Evolutionary conservation across 257 asterid genomes (phyloP).

Genomic region (Asclepias syriaca): DNA sequence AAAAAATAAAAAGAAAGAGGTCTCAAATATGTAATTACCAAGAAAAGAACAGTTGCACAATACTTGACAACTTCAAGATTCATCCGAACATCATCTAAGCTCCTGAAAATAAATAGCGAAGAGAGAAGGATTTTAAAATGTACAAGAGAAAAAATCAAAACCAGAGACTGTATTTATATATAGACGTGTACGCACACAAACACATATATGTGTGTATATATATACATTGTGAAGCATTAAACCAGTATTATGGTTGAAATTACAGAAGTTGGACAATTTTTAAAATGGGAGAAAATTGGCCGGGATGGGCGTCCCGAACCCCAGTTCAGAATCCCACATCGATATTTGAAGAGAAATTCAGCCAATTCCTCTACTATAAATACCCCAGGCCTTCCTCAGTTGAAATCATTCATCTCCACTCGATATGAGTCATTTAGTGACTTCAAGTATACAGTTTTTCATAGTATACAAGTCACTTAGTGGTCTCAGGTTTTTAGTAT

Average conservation of each 20-base stretch:
- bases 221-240: neutral
- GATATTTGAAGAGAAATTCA: no score
- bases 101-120: slow-evolving; percentile 16
- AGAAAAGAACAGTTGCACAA: slow-evolving; percentile 85
- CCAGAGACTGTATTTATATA: neutral
- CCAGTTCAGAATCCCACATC: no score
- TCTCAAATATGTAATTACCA: slow-evolving; percentile 44
- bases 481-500: no score
- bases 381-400: no score
- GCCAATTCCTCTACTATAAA: no score
- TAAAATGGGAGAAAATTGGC: neutral
- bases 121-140: neutral
- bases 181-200: no score
- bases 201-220: no score
- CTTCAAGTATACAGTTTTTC: no score
- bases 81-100: slow-evolving; percentile 86
- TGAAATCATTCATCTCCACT: no score
- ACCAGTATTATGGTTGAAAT: neutral
- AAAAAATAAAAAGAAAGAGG: neutral
- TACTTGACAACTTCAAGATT: slow-evolving; percentile 93
- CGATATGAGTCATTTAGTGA: no score
- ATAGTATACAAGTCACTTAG: no score
- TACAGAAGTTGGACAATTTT: neutral
- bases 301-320: no score
- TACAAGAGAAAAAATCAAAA: neutral